Evolutionary conservation across 371 early-diverging fungal genomes (phyloP).

Genomic region (Mortierella sp.): DNA sequence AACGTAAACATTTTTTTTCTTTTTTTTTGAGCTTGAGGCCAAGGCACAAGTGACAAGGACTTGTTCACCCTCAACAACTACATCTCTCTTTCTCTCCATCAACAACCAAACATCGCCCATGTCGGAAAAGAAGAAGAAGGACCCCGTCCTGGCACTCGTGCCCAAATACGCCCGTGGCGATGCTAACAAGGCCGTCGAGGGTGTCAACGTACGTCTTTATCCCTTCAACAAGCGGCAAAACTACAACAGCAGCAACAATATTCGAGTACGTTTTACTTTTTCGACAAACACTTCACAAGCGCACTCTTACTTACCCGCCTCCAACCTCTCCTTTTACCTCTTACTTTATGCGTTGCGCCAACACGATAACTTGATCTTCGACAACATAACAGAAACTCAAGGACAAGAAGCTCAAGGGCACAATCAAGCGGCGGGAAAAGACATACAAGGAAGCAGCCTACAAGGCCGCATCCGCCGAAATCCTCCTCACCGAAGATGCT

Average conservation of each 20-base stretch:
- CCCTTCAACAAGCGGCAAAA: too few species aligned
- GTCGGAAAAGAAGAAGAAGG: conserved; percentile 53
- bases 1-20: conserved; percentile 19
- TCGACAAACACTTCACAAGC: not conserved
- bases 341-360: too few species aligned
- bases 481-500: conserved; percentile 81
- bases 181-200: conserved; percentile 42
- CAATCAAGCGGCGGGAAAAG: conserved; percentile 71
- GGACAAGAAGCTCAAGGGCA: conserved; percentile 76
- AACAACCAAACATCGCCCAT: conserved; percentile 20
- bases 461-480: conserved; percentile 83
- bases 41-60: not conserved
- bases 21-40: conserved; percentile 9
- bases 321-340: not conserved
- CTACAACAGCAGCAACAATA: too few species aligned
- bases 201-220: conserved; percentile 37
- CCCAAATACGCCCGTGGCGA: conserved; percentile 48
- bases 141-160: conserved; percentile 49
- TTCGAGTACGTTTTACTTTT: too few species aligned
- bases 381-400: conserved; percentile 63
- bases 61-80: not conserved
- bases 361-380: not conserved
- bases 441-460: conserved; percentile 77
- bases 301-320: not conserved
- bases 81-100: not conserved